These are phyloP conservation scores for Coniochaeta sp. DNA, from an alignment of 2,329 filamentous ascomycete species.

Conservation along the genomic window DNA sequence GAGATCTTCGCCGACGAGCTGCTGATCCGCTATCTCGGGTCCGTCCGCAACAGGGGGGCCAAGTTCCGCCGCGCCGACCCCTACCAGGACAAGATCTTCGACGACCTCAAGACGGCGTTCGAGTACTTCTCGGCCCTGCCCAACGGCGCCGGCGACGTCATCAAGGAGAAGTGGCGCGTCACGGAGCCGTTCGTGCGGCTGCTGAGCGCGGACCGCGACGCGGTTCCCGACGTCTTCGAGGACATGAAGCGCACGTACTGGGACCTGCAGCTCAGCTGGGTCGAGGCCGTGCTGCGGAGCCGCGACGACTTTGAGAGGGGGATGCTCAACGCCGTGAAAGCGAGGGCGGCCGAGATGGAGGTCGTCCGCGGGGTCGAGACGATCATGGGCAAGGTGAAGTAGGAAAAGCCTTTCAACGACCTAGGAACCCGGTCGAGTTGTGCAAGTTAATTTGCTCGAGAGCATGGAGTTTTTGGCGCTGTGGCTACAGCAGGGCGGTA, in stretches of 20 bases:
- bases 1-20: slow-evolving; percentile 92
- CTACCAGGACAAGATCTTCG: slow-evolving; percentile 87
- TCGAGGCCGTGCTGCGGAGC: slow-evolving; percentile 79
- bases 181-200: slow-evolving; percentile 78
- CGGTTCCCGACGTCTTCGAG: slow-evolving; percentile 71
- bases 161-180: slow-evolving; percentile 89
- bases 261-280: slow-evolving; percentile 93
- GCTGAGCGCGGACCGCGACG: slow-evolving; percentile 67
- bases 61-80: slow-evolving; percentile 83
- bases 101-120: slow-evolving; percentile 86
- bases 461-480: background rate
- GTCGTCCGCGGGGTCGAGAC: slow-evolving; percentile 79
- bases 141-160: slow-evolving; percentile 61
- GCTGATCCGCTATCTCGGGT: slow-evolving; percentile 74
- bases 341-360: slow-evolving; percentile 76
- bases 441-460: background rate
- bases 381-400: slow-evolving; percentile 91
- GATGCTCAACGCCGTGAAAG: slow-evolving; percentile 85
- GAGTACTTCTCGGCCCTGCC: slow-evolving; percentile 74
- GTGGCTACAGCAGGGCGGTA: background rate
- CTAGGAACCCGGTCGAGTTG: background rate
- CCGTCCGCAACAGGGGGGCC: slow-evolving; percentile 81
- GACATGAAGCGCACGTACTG: slow-evolving; percentile 81
- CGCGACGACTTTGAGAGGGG: slow-evolving; percentile 90
- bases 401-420: background rate